Base-by-base conservation (phyloP, 495 filamentous ascomycete species). In the Ramalina intermedia region DNA sequence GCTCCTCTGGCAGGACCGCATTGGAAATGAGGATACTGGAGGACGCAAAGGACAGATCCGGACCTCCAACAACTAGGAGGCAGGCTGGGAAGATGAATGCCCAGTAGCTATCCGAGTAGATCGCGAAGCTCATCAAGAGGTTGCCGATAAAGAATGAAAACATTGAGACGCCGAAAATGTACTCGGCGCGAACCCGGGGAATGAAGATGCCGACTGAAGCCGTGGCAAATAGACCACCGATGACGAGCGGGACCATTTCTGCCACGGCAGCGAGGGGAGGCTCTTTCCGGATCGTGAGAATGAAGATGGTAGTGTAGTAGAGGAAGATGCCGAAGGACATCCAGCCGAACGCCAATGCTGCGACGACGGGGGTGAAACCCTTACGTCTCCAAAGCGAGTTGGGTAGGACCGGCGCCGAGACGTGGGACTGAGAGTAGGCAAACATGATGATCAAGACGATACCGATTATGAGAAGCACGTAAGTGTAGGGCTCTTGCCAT, bases 31-130 rank as follows among this genome's bases (percentile, higher is more conserved):
- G 67, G 2, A 85, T 62, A 4, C 73, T 79, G 0, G 66, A 66
- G n/a, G 72, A 68, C 0, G 78, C 76, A 50, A 83, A 81, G 1
- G 61, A 67, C 58, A 79, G 73, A 56, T 83, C 75, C 69, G 82
- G 82, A 24, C 76, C 80, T 47, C 67, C 76, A 0, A 74, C 69
- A 41, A 75, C 79, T 33, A 85, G 57, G 11, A 81, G 4, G 4
- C 69, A 66, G 14, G 60, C 59, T 14, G 82, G 66, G 50, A 84
- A 84, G 1, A 67, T 67, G 51, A 77, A 74, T 0, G 62, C 67
- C 81, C 79, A 84, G 60, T 82, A 75, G 4, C 53, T 68, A 51
- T 76, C 59, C 2, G 72, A 73, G 1, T 62, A 58, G 2, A 68
- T 76, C 16, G 66, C 72, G 13, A 74, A 52, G 23, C 47, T 41